Conservation (phyloP, 1,284 basidiomycete species). For the Boletus mariae region DNA sequence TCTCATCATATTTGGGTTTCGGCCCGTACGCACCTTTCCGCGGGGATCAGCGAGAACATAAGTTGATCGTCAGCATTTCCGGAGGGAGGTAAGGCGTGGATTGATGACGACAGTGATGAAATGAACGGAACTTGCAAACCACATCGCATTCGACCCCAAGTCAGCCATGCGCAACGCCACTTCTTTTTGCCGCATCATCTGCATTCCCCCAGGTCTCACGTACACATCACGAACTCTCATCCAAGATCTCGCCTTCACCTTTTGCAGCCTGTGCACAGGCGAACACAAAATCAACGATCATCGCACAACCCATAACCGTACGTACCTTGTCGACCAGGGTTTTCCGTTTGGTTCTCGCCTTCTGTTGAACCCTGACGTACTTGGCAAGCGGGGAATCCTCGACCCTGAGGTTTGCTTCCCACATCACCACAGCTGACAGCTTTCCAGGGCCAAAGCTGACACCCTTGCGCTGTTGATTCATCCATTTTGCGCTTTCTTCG, state of each 20-base stretch:
- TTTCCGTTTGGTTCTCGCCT: slow-evolving; percentile 74
- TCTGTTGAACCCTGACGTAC: slow-evolving; percentile 78
- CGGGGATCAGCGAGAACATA: slow-evolving; percentile 10
- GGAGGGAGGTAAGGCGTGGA: neutral
- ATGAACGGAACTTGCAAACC: slow-evolving; percentile 1
- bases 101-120: neutral
- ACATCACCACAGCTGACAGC: slow-evolving; percentile 64
- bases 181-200: neutral
- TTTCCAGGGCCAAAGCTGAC: slow-evolving; percentile 75
- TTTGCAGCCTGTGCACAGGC: slow-evolving; percentile 52
- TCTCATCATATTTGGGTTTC: slow-evolving; percentile 1
- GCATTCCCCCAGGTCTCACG: neutral
- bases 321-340: slow-evolving; percentile 74
- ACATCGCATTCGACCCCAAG: neutral
- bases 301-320: neutral
- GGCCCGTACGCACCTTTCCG: neutral
- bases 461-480: slow-evolving; percentile 63
- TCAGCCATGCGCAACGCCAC: slow-evolving; percentile 2
- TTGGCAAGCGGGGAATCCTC: slow-evolving; percentile 77
- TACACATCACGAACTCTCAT: slow-evolving; percentile 36
- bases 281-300: slow-evolving; percentile 1
- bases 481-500: slow-evolving; percentile 79
- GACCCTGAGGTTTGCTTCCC: slow-evolving; percentile 61
- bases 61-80: slow-evolving; percentile 4
- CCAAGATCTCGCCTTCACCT: slow-evolving; percentile 66